Evolutionary conservation across 208 protist species (phyloP), one percentile per base, ranked within the genome.

Genomic region (Polymyxa betae): DNA sequence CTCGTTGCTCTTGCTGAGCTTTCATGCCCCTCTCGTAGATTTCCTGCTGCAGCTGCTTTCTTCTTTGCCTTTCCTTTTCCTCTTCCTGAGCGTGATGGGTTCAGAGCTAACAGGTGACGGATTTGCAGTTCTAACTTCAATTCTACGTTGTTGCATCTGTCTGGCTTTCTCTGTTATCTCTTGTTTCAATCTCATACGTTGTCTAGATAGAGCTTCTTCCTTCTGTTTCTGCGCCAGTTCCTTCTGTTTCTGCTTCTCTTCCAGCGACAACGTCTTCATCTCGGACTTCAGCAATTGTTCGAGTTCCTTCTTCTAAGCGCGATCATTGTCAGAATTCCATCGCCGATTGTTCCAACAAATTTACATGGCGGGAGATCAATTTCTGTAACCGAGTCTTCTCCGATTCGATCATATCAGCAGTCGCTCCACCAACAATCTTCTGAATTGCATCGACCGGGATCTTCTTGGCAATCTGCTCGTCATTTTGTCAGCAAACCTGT

Each of bases 171-270:
- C 72, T 45, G 35, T 5, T 12, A 82, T 40, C 35, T 82, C 72
- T n/a, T 82, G 72, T n/a, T 82, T 5, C 72, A 82, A 38, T 43
- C 35, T 82, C n/a, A 82, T 12, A 20, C 72, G 72, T 82, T 82
- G 72, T n/a, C 40, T 82, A 12, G 5, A 16, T n/a, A 82, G 72
- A 45, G n/a, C n/a, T 43, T 82, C 72, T n/a, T 82, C 72, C n/a
- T 82, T 82, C 16, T 82, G 72, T 43, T 82, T 82, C 35, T 82
- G 72, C 40, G n/a, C 35, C 72, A 82, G 16, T 82, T 82, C 72
- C 72, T 82, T 82, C 72, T 82, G 72, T 43, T 82, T 82, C n/a
- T 82, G 72, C 40, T 82, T 82, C n/a, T 82, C 72, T 82, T 82
- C n/a, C 72, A 82, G n/a, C 16, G 16, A 38, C 16, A 82, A n/a